These are phyloP conservation scores for Lupinus albus DNA, from an alignment of 306 rosid species.

Conservation along the genomic window DNA sequence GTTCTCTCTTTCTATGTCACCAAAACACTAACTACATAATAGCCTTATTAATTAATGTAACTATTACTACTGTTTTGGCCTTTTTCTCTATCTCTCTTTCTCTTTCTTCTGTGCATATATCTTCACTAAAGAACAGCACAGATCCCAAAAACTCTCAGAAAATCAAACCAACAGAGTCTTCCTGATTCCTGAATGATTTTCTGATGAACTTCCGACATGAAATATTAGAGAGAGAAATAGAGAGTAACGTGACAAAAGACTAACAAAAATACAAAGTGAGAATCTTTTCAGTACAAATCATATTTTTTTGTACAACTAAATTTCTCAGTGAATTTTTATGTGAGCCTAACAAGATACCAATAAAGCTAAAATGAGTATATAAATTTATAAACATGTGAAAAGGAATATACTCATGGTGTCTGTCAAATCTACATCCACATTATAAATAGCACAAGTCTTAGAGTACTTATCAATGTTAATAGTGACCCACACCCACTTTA, in stretches of 20 bases:
- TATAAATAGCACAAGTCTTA: conserved; percentile 19
- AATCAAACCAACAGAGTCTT: conserved; percentile 63
- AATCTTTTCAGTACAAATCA: conserved; percentile 56
- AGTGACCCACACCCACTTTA: conserved; percentile 54
- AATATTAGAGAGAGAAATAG: conserved; percentile 38
- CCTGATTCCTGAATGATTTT: conserved; percentile 81
- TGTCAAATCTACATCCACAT: not conserved
- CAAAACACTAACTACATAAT: conserved; percentile 51
- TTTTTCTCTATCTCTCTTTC: conserved; percentile 5
- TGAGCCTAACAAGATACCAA: too few relatives aligned
- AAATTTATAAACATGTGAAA: too few relatives aligned
- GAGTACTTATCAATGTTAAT: conserved; percentile 55
- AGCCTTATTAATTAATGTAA: conserved; percentile 48
- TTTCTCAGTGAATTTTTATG: too few relatives aligned
- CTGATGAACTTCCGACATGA: conserved; percentile 67
- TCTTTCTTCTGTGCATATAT: conserved; percentile 36
- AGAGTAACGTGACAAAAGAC: conserved; percentile 38
- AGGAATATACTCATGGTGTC: not conserved
- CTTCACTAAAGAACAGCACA: conserved; percentile 57
- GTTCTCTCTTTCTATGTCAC: conserved; percentile 45
- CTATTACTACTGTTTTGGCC: conserved; percentile 42
- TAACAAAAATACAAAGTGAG: conserved; percentile 48
- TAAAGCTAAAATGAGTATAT: too few relatives aligned
- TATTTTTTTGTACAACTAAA: not conserved
- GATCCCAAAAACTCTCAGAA: conserved; percentile 83